Evolutionary conservation across 495 filamentous ascomycete species (phyloP).

Genomic region (Stereocaulon alpinum): DNA sequence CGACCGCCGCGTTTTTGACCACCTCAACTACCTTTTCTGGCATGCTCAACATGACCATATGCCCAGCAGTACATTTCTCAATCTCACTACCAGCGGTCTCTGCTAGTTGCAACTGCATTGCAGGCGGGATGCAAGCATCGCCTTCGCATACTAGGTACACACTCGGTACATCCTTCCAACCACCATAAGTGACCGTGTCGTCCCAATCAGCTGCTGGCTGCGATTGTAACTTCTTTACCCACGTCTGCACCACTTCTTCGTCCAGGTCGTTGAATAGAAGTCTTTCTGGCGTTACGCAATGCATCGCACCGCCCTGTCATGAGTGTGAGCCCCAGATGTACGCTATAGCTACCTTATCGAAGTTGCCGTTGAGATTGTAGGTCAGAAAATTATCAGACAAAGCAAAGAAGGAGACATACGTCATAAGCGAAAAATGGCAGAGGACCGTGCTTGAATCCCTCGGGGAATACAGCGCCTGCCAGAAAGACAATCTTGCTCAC

Average conservation of each 20-base stretch:
- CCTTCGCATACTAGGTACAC: conserved; percentile 28
- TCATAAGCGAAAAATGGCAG: conserved; percentile 21
- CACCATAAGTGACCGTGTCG: conserved; percentile 19
- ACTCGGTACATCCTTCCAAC: conserved; percentile 27
- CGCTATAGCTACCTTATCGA: neutral
- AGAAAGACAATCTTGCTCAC: conserved; percentile 25
- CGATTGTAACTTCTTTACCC: conserved; percentile 18
- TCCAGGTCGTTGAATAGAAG: conserved; percentile 21
- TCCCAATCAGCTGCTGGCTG: conserved; percentile 23
- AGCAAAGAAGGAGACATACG: neutral
- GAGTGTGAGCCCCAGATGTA: neutral
- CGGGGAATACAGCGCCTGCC: conserved; percentile 18
- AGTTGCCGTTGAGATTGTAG: neutral
- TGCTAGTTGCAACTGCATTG: conserved; percentile 25
- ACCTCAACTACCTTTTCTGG: conserved; percentile 24
- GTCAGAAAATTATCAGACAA: neutral
- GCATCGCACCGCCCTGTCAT: conserved; percentile 6
- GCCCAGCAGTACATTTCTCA: conserved; percentile 24
- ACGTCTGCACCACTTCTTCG: conserved; percentile 9
- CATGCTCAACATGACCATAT: conserved; percentile 27
- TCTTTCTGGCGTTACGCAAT: conserved; percentile 9
- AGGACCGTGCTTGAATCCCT: conserved; percentile 18
- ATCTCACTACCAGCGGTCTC: conserved; percentile 19
- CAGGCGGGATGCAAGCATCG: conserved; percentile 18
- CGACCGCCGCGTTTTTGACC: conserved; percentile 3